Conservation (phyloP, 495 filamentous ascomycete genomes). For the Corynascus novoguineensis region DNA sequence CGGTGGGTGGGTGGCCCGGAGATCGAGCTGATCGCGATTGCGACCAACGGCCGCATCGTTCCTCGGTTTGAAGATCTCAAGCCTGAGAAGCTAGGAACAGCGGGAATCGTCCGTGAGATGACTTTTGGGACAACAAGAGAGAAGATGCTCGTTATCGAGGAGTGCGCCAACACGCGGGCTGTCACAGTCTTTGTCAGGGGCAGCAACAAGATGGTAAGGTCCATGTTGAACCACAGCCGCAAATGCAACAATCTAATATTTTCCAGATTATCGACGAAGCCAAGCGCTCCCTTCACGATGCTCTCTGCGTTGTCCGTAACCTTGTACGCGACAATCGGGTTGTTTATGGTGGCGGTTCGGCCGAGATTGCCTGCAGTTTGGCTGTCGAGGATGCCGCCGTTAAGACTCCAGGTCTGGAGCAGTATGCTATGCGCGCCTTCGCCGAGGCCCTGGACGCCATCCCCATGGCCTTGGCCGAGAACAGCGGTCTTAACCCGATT, state of each 20-base stretch:
- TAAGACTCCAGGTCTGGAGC: slow-evolving; percentile 91
- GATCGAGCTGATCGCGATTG: slow-evolving; percentile 97
- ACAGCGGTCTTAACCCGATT: slow-evolving; percentile 92
- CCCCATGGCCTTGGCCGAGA: slow-evolving; percentile 95
- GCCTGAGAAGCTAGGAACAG: slow-evolving; percentile 81
- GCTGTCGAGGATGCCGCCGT: slow-evolving; percentile 93
- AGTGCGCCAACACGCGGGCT: slow-evolving; percentile 94
- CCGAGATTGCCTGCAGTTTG: slow-evolving; percentile 94
- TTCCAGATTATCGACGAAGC: slow-evolving; percentile 94
- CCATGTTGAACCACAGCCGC: slow-evolving; percentile 10
- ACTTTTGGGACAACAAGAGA: slow-evolving; percentile 95
- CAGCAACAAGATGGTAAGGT: slow-evolving; percentile 95
- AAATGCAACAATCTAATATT: background rate
- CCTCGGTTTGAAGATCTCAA: slow-evolving; percentile 94
- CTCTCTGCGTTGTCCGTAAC: slow-evolving; percentile 95
- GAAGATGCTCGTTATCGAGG: slow-evolving; percentile 99
- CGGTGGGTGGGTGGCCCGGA: slow-evolving; percentile 98
- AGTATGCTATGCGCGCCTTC: slow-evolving; percentile 98
- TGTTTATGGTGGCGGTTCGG: slow-evolving; percentile 96
- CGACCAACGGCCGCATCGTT: slow-evolving; percentile 95
- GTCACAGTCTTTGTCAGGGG: slow-evolving; percentile 94
- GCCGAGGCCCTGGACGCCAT: slow-evolving; percentile 90
- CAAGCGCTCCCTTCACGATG: slow-evolving; percentile 94
- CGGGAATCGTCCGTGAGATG: slow-evolving; percentile 89
- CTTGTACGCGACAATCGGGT: slow-evolving; percentile 93